A percentile compares a stretch with the other conserved stretches of the same genome.
phyloP scores from a whole-genome alignment of 108 stramenopile genomes.

The Mediolabrus comicus region DNA sequence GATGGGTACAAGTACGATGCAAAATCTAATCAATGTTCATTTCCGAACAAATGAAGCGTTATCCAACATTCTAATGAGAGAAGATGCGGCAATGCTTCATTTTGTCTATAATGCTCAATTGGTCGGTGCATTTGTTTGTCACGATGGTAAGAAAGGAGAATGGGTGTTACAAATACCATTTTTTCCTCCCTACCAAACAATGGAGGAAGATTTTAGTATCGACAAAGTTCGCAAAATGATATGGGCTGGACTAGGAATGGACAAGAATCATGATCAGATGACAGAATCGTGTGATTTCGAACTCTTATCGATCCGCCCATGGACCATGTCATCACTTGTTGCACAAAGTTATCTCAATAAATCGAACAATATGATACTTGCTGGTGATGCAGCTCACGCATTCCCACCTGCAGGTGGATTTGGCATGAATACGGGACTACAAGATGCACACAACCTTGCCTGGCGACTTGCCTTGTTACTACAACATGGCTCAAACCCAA shows the following conservation, averaged over 20 bases:
- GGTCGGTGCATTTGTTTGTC: slow-evolving; percentile 90
- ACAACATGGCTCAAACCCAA: neutral
- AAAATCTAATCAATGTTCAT: slow-evolving; percentile 89
- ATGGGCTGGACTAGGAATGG: slow-evolving; percentile 49
- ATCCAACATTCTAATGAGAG: slow-evolving; percentile 24
- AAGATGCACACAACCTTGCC: slow-evolving; percentile 89
- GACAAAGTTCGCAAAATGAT: slow-evolving; percentile 55
- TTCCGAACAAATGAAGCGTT: slow-evolving; percentile 50
- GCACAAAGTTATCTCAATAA: slow-evolving; percentile 58
- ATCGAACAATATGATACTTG: slow-evolving; percentile 49
- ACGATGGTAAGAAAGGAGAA: slow-evolving; percentile 72
- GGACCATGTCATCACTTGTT: slow-evolving; percentile 89
- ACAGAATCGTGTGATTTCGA: slow-evolving; percentile 48
- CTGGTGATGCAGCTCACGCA: slow-evolving; percentile 94
- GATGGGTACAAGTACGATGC: slow-evolving; percentile 59
- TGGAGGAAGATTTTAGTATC: slow-evolving; percentile 56
- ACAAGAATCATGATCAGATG: neutral
- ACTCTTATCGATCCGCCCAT: slow-evolving; percentile 78
- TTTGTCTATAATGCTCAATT: slow-evolving; percentile 83
- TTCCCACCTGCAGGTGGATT: slow-evolving; percentile 97
- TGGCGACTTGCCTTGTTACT: slow-evolving; percentile 76
- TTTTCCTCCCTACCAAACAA: slow-evolving; percentile 90
- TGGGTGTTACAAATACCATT: slow-evolving; percentile 94
- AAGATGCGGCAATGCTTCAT: slow-evolving; percentile 88
- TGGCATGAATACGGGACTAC: slow-evolving; percentile 96